Percentiles rank a stretch among this genome's conserved stretches.
These are phyloP conservation scores for Hypoxylon lienhwacheense DNA, from an alignment of 495 filamentous ascomycete genomes.

Conservation along the genomic window DNA sequence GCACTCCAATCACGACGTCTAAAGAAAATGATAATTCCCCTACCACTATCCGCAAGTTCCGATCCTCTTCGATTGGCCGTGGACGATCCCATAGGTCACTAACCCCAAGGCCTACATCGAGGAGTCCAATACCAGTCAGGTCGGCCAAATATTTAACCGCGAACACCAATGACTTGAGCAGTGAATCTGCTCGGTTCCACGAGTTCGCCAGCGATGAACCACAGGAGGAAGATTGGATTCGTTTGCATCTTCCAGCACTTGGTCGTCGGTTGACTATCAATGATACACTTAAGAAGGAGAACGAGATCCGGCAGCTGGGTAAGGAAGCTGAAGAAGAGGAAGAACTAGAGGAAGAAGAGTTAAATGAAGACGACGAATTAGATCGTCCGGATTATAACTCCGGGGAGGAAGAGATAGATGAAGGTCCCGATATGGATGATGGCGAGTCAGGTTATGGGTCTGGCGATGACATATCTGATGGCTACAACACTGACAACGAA, in stretches of 20 bases:
- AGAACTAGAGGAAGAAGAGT: conserved; percentile 64
- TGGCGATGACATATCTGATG: conserved; percentile 68
- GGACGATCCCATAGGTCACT: conserved; percentile 55
- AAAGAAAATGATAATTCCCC: conserved; percentile 40
- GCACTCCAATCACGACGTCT: conserved; percentile 25
- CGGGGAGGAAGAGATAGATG: conserved; percentile 51
- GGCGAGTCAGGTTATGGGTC: conserved; percentile 61
- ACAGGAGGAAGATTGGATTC: conserved; percentile 85
- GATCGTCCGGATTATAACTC: conserved; percentile 17
- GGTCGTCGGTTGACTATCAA: conserved; percentile 75
- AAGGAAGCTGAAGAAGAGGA: conserved; percentile 94
- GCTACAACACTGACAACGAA: conserved; percentile 95
- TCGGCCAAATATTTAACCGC: conserved; percentile 51
- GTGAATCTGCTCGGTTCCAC: conserved; percentile 79
- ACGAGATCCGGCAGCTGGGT: conserved; percentile 79
- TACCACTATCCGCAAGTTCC: conserved; percentile 43
- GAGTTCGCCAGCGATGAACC: conserved; percentile 85
- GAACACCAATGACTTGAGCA: conserved; percentile 58
- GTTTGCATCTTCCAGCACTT: conserved; percentile 59
- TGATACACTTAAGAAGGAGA: conserved; percentile 89
- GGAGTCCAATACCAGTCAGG: conserved; percentile 40
- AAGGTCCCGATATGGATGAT: conserved; percentile 51
- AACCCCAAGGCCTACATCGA: conserved; percentile 39
- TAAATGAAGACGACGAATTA: conserved; percentile 49
- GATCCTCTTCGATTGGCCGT: conserved; percentile 47